Percentiles rank a stretch among this genome's conserved stretches.
Conservation (phyloP, 176 grass and related monocot species). For the Oryza rufipogon region DNA sequence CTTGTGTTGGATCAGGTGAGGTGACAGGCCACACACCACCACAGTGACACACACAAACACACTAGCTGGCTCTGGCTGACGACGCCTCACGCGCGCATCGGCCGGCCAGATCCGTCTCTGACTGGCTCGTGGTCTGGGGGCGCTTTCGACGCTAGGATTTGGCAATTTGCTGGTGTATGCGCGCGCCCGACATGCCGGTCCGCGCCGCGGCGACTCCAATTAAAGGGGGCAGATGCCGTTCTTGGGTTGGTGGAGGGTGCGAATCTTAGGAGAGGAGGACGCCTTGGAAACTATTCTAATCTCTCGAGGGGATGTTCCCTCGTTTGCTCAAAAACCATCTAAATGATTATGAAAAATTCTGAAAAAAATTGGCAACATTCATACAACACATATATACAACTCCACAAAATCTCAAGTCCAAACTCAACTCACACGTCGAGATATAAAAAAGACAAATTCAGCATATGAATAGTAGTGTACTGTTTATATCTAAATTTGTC, state of each 20-base stretch:
- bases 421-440: no score
- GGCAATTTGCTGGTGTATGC: background rate
- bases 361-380: no score
- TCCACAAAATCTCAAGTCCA: no score
- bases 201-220: background rate
- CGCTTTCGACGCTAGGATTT: background rate
- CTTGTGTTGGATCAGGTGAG: background rate
- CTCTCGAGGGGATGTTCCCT: no score
- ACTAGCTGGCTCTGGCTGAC: background rate
- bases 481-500: no score
- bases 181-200: background rate
- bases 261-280: background rate
- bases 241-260: conserved; percentile 9
- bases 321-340: no score
- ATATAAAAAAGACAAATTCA: no score
- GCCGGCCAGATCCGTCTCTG: background rate
- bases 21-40: background rate
- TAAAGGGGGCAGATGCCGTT: background rate
- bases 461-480: no score
- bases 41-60: background rate
- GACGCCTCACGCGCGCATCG: background rate
- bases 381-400: no score
- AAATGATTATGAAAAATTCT: no score
- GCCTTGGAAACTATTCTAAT: no score
- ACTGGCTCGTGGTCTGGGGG: background rate